These are phyloP conservation scores for Xylaria grammica DNA, from an alignment of 495 filamentous ascomycete genomes.

Conservation along the genomic window DNA sequence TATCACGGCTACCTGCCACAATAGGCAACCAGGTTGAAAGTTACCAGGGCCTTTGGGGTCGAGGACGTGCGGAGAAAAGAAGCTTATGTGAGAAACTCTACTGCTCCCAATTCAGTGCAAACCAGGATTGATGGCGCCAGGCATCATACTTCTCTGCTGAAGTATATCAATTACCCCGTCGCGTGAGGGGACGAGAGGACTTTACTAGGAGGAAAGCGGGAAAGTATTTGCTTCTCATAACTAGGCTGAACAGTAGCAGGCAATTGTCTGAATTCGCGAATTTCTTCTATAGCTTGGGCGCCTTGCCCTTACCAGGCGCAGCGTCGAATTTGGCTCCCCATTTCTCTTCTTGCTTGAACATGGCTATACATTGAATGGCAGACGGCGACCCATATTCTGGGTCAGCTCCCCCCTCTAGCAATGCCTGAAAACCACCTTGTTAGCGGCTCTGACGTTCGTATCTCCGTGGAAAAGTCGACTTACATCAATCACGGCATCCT, in stretches of 20 bases:
- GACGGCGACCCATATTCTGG: conserved; percentile 55
- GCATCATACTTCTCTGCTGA: not conserved
- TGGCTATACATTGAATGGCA: conserved; percentile 50
- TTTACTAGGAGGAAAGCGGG: too few species aligned
- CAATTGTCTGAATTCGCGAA: too few species aligned
- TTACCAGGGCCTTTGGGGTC: not conserved
- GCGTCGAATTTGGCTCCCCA: conserved; percentile 54
- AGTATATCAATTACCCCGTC: not conserved
- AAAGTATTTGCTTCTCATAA: too few species aligned
- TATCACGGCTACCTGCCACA: conserved; percentile 20
- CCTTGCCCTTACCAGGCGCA: conserved; percentile 50
- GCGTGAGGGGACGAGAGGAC: not conserved
- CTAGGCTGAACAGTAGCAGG: too few species aligned
- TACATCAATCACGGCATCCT: conserved; percentile 54
- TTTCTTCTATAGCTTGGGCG: conserved; percentile 10
- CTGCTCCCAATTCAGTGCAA: conserved; percentile 1
- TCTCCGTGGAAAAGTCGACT: conserved; percentile 1
- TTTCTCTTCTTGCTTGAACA: conserved; percentile 58
- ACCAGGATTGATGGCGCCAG: not conserved
- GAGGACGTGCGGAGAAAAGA: conserved; percentile 15
- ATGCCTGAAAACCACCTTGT: conserved; percentile 29
- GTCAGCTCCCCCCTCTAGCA: conserved; percentile 57
- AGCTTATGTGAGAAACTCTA: not conserved
- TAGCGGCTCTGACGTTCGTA: not conserved
- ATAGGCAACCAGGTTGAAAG: conserved; percentile 16